Percentiles rank a stretch among this genome's conserved stretches.
These are phyloP conservation scores for Sphagnum fallax DNA, from an alignment of 228 moss, liverwort and hornwort species.

Conservation along the genomic window DNA sequence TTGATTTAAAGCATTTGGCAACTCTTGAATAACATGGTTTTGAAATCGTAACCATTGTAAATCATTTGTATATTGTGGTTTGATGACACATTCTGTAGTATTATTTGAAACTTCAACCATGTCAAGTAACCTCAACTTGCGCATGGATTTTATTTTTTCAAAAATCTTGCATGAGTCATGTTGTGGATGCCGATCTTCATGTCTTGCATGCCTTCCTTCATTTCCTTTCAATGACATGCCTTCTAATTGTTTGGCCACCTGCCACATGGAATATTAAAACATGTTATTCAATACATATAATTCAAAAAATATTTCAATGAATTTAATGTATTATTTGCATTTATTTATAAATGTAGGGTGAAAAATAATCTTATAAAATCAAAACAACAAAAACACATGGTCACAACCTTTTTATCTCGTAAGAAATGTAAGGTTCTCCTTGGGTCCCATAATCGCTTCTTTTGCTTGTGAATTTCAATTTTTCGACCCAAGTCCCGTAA, in stretches of 20 bases:
- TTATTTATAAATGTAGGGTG: no score
- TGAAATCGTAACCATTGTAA: not conserved
- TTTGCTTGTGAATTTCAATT: not conserved
- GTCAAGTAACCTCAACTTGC: not conserved
- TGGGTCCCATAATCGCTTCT: not conserved
- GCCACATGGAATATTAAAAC: not conserved
- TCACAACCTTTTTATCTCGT: not conserved
- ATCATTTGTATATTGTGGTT: not conserved
- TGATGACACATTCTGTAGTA: not conserved
- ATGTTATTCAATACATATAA: not conserved
- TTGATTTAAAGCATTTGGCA: not conserved
- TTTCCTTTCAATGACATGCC: not conserved
- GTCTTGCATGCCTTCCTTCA: no score
- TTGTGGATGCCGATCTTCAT: not conserved
- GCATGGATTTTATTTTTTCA: not conserved
- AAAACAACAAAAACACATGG: not conserved
- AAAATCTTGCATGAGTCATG: no score
- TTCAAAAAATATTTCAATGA: not conserved
- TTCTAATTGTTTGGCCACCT: not conserved
- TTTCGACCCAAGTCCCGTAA: constrained; percentile 1
- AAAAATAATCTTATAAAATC: not conserved
- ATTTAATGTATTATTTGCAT: not conserved
- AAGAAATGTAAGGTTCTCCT: no score
- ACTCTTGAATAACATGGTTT: not conserved
- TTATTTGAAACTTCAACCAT: not conserved